A percentile compares a stretch with the other conserved stretches of the same genome.
Evolutionary conservation across 1,139 yeast species (phyloP).

Genomic region (Blastobotrys aristatus): DNA sequence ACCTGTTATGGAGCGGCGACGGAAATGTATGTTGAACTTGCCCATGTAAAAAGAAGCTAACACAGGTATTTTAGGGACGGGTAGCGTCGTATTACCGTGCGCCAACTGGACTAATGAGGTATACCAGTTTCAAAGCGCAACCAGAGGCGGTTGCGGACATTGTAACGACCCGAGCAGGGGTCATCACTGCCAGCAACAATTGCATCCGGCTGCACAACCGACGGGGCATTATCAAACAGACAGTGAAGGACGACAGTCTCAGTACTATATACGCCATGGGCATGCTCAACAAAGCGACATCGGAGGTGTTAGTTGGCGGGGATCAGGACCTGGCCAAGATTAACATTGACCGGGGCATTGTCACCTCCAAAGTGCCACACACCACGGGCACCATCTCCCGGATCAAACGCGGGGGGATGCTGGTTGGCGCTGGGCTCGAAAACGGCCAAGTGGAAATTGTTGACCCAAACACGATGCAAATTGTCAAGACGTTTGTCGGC

Average conservation of each 20-base stretch:
- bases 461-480: conserved; percentile 56
- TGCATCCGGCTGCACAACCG: conserved; percentile 35
- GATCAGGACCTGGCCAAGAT: conserved; percentile 48
- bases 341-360: conserved; percentile 54
- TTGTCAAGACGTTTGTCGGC: conserved; percentile 59
- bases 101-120: conserved; percentile 39
- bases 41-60: neutral
- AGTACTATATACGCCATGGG: conserved; percentile 31
- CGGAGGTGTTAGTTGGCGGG: conserved; percentile 46
- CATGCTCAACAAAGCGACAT: conserved; percentile 32
- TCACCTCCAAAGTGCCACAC: conserved; percentile 18
- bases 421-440: conserved; percentile 58
- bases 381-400: conserved; percentile 29
- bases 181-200: conserved; percentile 32
- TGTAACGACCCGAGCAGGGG: conserved; percentile 33
- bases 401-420: conserved; percentile 30
- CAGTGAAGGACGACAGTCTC: conserved; percentile 29
- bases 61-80: conserved; percentile 37
- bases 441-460: conserved; percentile 73
- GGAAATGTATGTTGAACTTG: conserved; percentile 39
- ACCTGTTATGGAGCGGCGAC: conserved; percentile 87
- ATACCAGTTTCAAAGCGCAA: conserved; percentile 39
- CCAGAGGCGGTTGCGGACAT: conserved; percentile 31
- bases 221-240: conserved; percentile 32
- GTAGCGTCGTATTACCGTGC: conserved; percentile 41